Percentiles rank a stretch among this genome's conserved stretches.
These are phyloP conservation scores for Papiliotrema fonsecae DNA, from an alignment of 1,284 basidiomycete species.

Conservation along the genomic window DNA sequence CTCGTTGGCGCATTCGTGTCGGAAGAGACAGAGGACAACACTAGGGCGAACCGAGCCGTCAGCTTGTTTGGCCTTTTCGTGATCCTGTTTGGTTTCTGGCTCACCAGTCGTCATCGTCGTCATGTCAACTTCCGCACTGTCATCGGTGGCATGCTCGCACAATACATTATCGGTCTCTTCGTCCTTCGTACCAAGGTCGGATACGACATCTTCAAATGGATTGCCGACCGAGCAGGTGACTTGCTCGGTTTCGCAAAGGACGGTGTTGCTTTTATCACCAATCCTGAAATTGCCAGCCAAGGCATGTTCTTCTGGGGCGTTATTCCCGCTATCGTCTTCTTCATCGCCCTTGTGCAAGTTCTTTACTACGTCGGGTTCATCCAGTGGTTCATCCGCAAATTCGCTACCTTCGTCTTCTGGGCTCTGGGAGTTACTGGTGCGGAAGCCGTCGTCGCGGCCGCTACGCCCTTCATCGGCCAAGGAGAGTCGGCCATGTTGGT, in stretches of 20 bases:
- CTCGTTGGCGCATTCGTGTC: constrained; percentile 11
- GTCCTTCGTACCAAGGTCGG: constrained; percentile 76
- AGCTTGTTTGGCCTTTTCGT: constrained; percentile 17
- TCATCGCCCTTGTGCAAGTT: constrained; percentile 16
- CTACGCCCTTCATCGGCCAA: constrained; percentile 87
- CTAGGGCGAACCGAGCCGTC: constrained; percentile 15
- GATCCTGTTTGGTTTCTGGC: constrained; percentile 18
- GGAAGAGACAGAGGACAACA: constrained; percentile 13
- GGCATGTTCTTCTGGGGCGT: constrained; percentile 11
- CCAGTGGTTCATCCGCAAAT: constrained; percentile 50
- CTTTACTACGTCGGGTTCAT: constrained; percentile 14
- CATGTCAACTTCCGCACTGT: constrained; percentile 18
- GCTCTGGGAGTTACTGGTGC: constrained; percentile 57
- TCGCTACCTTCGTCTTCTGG: constrained; percentile 87
- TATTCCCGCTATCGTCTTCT: constrained; percentile 17
- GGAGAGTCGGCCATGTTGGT: constrained; percentile 77
- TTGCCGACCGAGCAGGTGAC: constrained; percentile 67
- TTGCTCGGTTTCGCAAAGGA: constrained; percentile 51
- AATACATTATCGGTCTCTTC: constrained; percentile 77
- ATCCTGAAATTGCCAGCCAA: constrained; percentile 49
- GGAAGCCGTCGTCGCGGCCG: constrained; percentile 84
- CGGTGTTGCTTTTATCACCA: constrained; percentile 14
- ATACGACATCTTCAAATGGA: constrained; percentile 73
- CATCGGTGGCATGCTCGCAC: constrained; percentile 66
- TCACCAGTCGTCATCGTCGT: constrained; percentile 11